Base-by-base conservation (phyloP, 345 rosid genomes). In the Gynandropsis gynandra region DNA sequence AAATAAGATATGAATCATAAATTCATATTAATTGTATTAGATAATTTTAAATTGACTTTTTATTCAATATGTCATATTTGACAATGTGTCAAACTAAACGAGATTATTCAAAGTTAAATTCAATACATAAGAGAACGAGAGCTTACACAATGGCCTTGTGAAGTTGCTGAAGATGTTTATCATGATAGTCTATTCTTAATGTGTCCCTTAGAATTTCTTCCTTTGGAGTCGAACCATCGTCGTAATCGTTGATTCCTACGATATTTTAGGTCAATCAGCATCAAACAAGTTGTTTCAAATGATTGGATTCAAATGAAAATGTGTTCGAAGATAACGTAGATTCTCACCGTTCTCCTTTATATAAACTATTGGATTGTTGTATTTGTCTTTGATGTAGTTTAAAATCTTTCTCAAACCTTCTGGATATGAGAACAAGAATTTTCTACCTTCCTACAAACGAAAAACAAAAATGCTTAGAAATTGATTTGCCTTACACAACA, bases 101-200 rank as follows among this genome's bases (percentile, higher is more conserved):
- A 37, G 3, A 13, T 2, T 1, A 10, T 13, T 13, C 3, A 2
- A 37, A 37, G n/a, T 37, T 8, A 10, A 13, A 37, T 37, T 8
- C 41, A 37, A 37, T 10, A 46, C 11, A 6, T 45, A 45, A 44
- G 27, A 17, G 24, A 55, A 41, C 15, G 60, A 60, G 42, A 60
- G 59, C 71, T 61, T 34, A 67, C 71, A 61, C 58, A 54, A 67
- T 67, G 42, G 71, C 71, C 54, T 67, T 67, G 31, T 54, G 62
- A 29, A 67, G 66, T 37, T 67, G 29, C 39, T 56, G 45, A 16
- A 67, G 46, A 56, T 67, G 72, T 44, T 4, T 33, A 14, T 62
- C 38, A 47, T 61, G 63, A 49, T 67, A 67, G 6, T 67, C 55
- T 36, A 56, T 61, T 47, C 67, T 67, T 49, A 36, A 50, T 43